Evolutionary conservation across 495 filamentous ascomycete species (phyloP), one percentile per base, ranked within the genome.

Genomic region (Aspergillus panamensis): DNA sequence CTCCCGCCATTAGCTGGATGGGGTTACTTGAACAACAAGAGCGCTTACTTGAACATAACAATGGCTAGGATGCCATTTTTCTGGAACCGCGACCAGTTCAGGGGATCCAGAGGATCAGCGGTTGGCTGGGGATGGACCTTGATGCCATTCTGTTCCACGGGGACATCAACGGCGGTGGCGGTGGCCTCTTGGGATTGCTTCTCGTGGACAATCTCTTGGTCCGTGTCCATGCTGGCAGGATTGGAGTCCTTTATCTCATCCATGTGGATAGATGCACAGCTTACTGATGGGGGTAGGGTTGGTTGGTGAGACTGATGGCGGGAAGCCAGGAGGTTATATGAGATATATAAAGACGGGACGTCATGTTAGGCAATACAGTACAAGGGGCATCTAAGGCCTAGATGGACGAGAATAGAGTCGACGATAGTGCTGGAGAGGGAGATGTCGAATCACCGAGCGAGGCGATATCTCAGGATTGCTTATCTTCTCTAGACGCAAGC

Each of bases 11-110:
- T 5, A 25, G 5, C 25, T 25, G 2, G 2, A 25, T 2, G 25
- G 25, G 25, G 5, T 25, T 2, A 25, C 5, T 25, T 25, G 5
- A 25, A 25, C 5, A 25, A 25, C 25, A 25, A 25, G 25, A 5
- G 25, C 25, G 6, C 42, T 45, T n/a, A 83, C 75, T 82, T 78
- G 55, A 76, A 70, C 83, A 85, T 85, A 10, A 85, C 81, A 63
- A 85, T 81, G 5, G 69, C 71, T 7, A 86, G 62, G 52, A 80
- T 79, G 8, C 59, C 61, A 62, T 82, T 69, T 60, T 85, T 87
- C 49, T 79, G 79, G 8, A 64, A 17, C 1, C 37, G 57, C 0
- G 77, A 69, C 79, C 82, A 87, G 57, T 84, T 87, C 48, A 86
- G 64, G 17, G 84, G 84, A 66, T 87, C 83, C 30, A 84, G 62